Base-by-base conservation (phyloP, 768 basidiomycete species). In the Amanita jacksonii region DNA sequence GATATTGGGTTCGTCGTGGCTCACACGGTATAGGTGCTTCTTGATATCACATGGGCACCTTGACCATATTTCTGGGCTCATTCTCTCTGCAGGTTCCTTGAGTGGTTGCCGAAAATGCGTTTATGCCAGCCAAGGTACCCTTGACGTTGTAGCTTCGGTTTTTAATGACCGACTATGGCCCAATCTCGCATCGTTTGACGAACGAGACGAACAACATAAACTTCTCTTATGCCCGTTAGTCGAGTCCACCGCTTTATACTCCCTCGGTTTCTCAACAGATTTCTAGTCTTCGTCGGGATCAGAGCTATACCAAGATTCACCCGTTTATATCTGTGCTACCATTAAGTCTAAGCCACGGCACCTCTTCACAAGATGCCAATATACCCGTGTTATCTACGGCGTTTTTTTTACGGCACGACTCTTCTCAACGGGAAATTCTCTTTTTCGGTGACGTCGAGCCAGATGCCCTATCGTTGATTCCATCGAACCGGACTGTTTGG, bases 361-460 rank as follows among this genome's bases (percentile, higher is more conserved):
- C 34, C 13, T 28, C 44, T 23, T 38, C 37, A 8, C 65, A 66
- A 48, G 75, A 75, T 55, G 57, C 61, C 37, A 53, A 59, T 25
- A 76, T 75, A 13, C 57, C 62, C 27, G 92, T 96, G 62, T 72
- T 81, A 12, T 85, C 85, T 10, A 66, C 83, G 1, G 94, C 92
- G 12, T 93, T 86, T 66, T 94, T 94, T 60, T 61, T 97, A 52
- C 76, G 79, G 10, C 74, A 85, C 51, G 70, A 85, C 41, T 62
- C 70, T 13, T 69, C 72, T 25, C 60, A 59, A 1, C 71, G 67
- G 37, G 87, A 94, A 59, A 81, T 97, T 51, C 68, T 97, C 28
- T 97, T 97, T 63, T 94, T 96, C 53, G 94, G 94, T 0, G 92
- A 94, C 61, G 82, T 96, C 48, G 89, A 93, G 55, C 87, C 89